Percentiles rank a stretch among this genome's conserved stretches.
These are phyloP conservation scores for Aquilaria agallochum DNA, from an alignment of 441 rosid genomes.

Conservation along the genomic window DNA sequence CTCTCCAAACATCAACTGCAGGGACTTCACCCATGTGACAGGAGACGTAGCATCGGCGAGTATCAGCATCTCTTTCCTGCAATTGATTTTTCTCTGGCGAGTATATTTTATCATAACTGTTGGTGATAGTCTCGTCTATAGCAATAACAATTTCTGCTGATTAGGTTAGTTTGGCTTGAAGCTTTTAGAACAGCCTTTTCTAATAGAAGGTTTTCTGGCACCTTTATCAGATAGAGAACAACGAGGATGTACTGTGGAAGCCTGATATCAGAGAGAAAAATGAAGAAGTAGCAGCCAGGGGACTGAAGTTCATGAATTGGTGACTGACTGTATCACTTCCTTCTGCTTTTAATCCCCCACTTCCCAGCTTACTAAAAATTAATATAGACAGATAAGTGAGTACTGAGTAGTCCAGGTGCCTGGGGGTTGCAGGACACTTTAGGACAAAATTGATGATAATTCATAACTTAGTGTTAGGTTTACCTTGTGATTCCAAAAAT, in stretches of 20 bases:
- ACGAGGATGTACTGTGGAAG: conserved; percentile 63
- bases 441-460: too few species aligned
- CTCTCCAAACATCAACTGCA: conserved; percentile 13
- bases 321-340: conserved; percentile 15
- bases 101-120: conserved; percentile 10
- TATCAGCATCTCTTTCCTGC: conserved; percentile 69
- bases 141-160: background rate
- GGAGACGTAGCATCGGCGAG: conserved; percentile 61
- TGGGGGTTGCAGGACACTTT: too few species aligned
- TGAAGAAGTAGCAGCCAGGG: conserved; percentile 77
- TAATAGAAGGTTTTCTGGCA: conserved; percentile 4
- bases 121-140: background rate
- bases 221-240: conserved; percentile 47
- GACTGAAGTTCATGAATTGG: conserved; percentile 70
- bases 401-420: background rate
- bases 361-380: background rate
- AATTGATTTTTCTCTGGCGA: conserved; percentile 67
- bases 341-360: conserved; percentile 1
- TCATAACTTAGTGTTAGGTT: too few species aligned
- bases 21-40: conserved; percentile 72
- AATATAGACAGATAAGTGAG: background rate
- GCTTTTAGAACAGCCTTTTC: background rate
- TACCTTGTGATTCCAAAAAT: too few species aligned
- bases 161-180: background rate
- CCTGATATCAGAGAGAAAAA: conserved; percentile 54